These are phyloP conservation scores for Eimeria zaria DNA, from an alignment of 169 alveolate genomes.

Conservation along the genomic window DNA sequence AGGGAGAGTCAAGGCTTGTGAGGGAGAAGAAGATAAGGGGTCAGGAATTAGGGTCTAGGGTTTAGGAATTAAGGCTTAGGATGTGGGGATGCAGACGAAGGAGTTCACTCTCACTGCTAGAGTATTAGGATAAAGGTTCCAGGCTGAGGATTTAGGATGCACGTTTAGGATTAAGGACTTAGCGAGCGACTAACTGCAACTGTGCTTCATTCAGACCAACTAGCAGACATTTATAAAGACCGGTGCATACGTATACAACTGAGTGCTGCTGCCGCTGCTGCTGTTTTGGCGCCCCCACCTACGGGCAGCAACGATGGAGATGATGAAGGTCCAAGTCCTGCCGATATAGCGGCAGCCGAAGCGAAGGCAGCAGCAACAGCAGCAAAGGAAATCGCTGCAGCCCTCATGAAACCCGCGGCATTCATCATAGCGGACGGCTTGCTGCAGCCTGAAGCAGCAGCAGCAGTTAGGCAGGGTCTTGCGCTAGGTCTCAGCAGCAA, in stretches of 20 bases:
- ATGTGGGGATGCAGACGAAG: neutral
- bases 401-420: slow-evolving; percentile 46
- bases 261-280: slow-evolving; percentile 73
- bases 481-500: slow-evolving; percentile 33
- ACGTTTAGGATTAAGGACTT: neutral
- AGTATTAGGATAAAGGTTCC: neutral
- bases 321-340: slow-evolving; percentile 41
- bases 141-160: neutral
- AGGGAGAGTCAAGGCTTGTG: slow-evolving; percentile 6
- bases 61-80: neutral
- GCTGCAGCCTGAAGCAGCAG: slow-evolving; percentile 12
- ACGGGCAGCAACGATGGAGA: slow-evolving; percentile 26
- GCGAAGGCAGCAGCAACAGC: slow-evolving; percentile 62
- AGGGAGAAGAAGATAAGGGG: slow-evolving; percentile 48
- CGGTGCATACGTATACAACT: slow-evolving; percentile 34
- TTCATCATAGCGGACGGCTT: slow-evolving; percentile 48
- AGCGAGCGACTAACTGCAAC: neutral
- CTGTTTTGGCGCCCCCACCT: slow-evolving; percentile 47
- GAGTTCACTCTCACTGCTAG: neutral
- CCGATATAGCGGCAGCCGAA: slow-evolving; percentile 22
- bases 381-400: slow-evolving; percentile 38
- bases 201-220: slow-evolving; percentile 17
- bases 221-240: slow-evolving; percentile 25
- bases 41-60: neutral
- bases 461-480: slow-evolving; percentile 39